Evolutionary conservation across 257 asterid genomes (phyloP).

Genomic region (Mitragyna speciosa): DNA sequence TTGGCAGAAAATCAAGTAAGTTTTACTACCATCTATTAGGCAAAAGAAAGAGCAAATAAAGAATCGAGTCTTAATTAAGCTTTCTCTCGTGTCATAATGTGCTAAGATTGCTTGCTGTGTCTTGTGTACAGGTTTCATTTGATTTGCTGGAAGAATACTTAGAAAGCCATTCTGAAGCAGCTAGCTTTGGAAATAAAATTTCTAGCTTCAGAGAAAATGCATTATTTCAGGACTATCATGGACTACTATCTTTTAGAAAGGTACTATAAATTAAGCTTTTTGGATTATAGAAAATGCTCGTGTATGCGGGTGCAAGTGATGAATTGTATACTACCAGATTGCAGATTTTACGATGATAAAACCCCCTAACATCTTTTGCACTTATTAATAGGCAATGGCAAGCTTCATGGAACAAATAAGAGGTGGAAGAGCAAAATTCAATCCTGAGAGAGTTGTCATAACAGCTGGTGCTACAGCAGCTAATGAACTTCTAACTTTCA

Average conservation of each 20-base stretch:
- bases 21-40: background rate
- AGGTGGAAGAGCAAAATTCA: conserved; percentile 71
- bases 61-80: no score
- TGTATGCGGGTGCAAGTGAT: background rate
- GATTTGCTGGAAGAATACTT: conserved; percentile 74
- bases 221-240: conserved; percentile 92
- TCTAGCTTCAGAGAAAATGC: conserved; percentile 81
- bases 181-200: conserved; percentile 23
- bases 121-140: conserved; percentile 63
- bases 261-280: conserved; percentile 22
- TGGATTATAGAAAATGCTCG: background rate
- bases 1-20: conserved; percentile 87
- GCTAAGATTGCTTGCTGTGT: background rate
- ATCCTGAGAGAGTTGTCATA: conserved; percentile 75
- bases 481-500: conserved; percentile 78
- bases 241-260: conserved; percentile 73
- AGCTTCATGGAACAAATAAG: conserved; percentile 84
- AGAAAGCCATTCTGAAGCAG: conserved; percentile 44
- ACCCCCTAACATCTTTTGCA: background rate
- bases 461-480: conserved; percentile 97
- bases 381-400: conserved; percentile 70
- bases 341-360: background rate
- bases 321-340: background rate
- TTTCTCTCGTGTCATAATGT: background rate
- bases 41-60: no score